Conservation (phyloP, 192 early-diverging fungal species). For the Jimgerdemannia flammicorona region DNA sequence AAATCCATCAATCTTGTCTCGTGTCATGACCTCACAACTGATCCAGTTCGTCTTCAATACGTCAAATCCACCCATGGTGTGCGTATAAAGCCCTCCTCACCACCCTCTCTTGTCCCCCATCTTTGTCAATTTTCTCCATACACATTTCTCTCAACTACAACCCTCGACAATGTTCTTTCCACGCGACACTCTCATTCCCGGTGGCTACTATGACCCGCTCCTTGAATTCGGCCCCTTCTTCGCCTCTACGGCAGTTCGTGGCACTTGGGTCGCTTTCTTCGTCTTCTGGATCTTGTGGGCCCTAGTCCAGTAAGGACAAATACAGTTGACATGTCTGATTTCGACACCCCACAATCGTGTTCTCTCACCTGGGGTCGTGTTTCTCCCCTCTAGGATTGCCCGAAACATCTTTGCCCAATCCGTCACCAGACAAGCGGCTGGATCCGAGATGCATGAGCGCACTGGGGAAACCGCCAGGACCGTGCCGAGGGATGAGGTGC, state of each 20-base stretch:
- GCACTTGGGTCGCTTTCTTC: constrained; percentile 11
- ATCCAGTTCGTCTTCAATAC: no score
- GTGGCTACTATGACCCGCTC: background rate
- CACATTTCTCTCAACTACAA: background rate
- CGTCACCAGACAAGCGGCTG: background rate
- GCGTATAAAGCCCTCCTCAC: no score
- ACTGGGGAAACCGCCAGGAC: background rate
- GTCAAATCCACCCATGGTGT: no score
- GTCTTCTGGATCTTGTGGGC: constrained; percentile 10
- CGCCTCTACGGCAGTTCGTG: background rate
- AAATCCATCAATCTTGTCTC: no score
- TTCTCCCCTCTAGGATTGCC: background rate
- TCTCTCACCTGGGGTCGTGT: background rate
- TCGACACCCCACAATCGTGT: no score
- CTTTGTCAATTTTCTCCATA: no score
- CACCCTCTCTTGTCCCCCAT: no score
- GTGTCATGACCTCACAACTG: no score
- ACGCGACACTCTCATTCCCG: background rate
- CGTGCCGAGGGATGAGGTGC: background rate
- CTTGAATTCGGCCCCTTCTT: background rate
- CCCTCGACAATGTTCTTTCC: background rate
- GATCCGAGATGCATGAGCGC: background rate
- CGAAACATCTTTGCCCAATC: background rate
- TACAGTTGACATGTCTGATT: background rate
- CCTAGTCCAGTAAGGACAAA: background rate